Evolutionary conservation across 768 basidiomycete species (phyloP).

Genomic region (Pleurotus djamor): DNA sequence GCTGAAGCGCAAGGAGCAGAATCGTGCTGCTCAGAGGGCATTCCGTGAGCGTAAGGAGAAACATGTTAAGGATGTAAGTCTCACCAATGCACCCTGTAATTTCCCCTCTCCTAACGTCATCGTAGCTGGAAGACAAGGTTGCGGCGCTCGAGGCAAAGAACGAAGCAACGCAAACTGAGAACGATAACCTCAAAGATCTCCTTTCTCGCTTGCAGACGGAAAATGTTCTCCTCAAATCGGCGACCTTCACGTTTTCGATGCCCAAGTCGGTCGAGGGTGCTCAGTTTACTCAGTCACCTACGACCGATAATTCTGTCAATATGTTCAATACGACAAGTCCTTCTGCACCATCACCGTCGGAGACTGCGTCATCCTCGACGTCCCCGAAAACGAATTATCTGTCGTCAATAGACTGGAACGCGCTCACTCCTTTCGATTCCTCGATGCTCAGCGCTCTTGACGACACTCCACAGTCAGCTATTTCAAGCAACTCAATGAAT

Average conservation of each 20-base stretch:
- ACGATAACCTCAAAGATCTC: conserved; percentile 87
- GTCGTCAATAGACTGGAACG: conserved; percentile 54
- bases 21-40: conserved; percentile 94
- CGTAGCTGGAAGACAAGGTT: conserved; percentile 88
- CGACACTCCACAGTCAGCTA: conserved; percentile 51
- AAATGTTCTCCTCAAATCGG: conserved; percentile 78
- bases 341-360: conserved; percentile 14
- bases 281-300: conserved; percentile 15
- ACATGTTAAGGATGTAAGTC: conserved; percentile 91
- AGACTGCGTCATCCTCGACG: conserved; percentile 24
- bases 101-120: neutral
- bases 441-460: conserved; percentile 63
- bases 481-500: conserved; percentile 56
- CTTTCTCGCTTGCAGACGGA: conserved; percentile 83
- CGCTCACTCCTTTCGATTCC: conserved; percentile 71
- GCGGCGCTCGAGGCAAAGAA: conserved; percentile 85
- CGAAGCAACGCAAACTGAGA: conserved; percentile 68
- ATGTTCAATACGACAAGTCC: conserved; percentile 13
- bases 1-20: conserved; percentile 94
- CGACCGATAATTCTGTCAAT: conserved; percentile 11
- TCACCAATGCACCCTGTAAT: conserved; percentile 1
- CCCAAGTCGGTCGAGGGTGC: conserved; percentile 38
- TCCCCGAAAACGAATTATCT: conserved; percentile 30
- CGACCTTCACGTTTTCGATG: conserved; percentile 81
- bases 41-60: conserved; percentile 98